Conservation (phyloP, 345 rosid species). For the Kandelia obovata region DNA sequence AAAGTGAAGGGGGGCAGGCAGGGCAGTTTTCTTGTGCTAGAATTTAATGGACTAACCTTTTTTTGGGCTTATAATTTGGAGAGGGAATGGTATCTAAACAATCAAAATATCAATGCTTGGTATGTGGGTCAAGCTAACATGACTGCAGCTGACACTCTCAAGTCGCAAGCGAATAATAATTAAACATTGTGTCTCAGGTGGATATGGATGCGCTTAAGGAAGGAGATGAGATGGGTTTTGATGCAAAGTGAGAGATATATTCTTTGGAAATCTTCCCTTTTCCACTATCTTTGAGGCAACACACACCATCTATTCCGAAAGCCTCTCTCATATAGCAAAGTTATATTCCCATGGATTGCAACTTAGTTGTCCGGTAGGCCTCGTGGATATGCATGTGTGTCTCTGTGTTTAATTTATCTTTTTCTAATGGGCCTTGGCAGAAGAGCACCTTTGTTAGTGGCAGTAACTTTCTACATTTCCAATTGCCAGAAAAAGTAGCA, state of each 20-base stretch:
- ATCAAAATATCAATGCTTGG: conserved; percentile 19
- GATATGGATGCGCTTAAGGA: conserved; percentile 14
- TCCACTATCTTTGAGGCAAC: conserved; percentile 19
- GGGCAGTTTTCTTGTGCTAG: conserved; percentile 22
- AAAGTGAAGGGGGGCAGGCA: neutral
- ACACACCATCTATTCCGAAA: neutral
- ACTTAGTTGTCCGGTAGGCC: neutral
- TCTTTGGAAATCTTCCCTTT: conserved; percentile 19
- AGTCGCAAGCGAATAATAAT: conserved; percentile 7
- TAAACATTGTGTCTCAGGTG: conserved; percentile 29
- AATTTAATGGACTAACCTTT: conserved; percentile 20
- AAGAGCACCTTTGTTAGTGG: neutral
- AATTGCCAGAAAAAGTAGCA: no score
- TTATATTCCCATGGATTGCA: conserved; percentile 4
- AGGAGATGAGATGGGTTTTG: conserved; percentile 13
- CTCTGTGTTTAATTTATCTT: neutral
- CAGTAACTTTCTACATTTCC: no score
- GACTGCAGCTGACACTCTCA: conserved; percentile 16
- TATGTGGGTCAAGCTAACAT: conserved; percentile 28
- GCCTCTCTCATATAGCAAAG: neutral
- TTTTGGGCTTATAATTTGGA: neutral
- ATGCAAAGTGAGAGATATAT: conserved; percentile 28
- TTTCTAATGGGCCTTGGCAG: neutral
- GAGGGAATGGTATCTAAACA: conserved; percentile 40
- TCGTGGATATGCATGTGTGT: no score